Percentiles rank a stretch among this genome's conserved stretches.
Conservation (phyloP, 192 early-diverging fungal species). For the Podila epigama region DNA sequence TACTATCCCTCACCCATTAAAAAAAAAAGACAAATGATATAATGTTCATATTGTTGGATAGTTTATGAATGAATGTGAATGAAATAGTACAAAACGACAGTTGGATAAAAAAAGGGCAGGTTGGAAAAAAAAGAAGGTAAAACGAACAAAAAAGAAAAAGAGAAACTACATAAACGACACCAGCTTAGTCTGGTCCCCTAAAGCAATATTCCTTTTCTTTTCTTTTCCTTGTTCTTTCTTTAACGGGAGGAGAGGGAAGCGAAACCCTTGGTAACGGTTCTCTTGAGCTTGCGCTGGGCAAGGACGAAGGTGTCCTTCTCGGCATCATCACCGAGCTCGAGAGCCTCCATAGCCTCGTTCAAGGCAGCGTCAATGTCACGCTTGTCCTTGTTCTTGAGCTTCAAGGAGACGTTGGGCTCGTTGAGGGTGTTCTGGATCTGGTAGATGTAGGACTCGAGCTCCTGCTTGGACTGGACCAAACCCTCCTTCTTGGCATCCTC, state of each 20-base stretch:
- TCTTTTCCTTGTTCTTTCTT: too few relatives aligned
- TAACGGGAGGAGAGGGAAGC: constrained; percentile 47
- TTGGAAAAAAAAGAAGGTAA: too few relatives aligned
- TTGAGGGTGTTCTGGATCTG: constrained; percentile 70
- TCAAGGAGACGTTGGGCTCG: constrained; percentile 76
- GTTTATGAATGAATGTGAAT: too few relatives aligned
- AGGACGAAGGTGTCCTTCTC: constrained; percentile 67
- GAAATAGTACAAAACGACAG: too few relatives aligned
- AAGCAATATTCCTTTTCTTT: constrained; percentile 13
- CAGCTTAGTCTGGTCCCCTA: too few relatives aligned
- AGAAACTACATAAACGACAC: too few relatives aligned
- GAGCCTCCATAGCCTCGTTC: constrained; percentile 76
- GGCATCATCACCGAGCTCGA: constrained; percentile 70
- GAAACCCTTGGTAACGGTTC: constrained; percentile 72
- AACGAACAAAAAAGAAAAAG: too few relatives aligned
- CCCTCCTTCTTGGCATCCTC: constrained; percentile 78
- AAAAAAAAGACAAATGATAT: too few relatives aligned
- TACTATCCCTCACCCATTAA: too few relatives aligned
- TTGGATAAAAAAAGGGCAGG: too few relatives aligned
- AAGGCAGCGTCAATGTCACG: constrained; percentile 77
- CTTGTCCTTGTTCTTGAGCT: constrained; percentile 76
- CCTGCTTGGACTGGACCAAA: constrained; percentile 81
- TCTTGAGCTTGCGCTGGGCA: constrained; percentile 77
- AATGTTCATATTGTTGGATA: too few relatives aligned
- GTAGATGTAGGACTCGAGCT: constrained; percentile 80